Evolutionary conservation across 202 grass and related monocot species (phyloP).

Genomic region (Digitaria exilis): DNA sequence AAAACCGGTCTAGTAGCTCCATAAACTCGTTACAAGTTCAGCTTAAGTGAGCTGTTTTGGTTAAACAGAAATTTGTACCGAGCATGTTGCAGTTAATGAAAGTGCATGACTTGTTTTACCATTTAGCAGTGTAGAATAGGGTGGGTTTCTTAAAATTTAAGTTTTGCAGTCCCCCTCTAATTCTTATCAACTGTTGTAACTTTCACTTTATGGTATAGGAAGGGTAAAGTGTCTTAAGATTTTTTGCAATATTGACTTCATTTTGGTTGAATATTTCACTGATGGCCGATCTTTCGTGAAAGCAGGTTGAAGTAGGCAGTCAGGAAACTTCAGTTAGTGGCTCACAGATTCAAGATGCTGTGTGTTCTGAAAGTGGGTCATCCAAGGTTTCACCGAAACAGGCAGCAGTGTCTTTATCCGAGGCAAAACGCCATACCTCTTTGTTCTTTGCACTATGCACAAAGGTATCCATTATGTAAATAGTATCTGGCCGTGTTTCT

Average conservation of each 20-base stretch:
- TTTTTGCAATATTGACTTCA: constrained; percentile 7
- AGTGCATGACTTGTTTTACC: constrained; percentile 20
- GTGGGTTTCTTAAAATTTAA: background rate
- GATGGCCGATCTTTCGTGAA: constrained; percentile 11
- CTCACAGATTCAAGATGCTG: constrained; percentile 56
- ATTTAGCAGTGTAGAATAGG: too few relatives aligned
- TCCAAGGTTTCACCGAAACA: constrained; percentile 47
- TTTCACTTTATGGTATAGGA: background rate
- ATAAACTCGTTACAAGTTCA: constrained; percentile 13
- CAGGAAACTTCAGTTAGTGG: constrained; percentile 66
- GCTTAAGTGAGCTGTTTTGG: background rate
- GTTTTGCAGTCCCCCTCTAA: background rate
- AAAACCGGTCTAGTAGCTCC: background rate
- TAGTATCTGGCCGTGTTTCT: background rate
- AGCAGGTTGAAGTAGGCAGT: constrained; percentile 49
- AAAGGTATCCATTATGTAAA: constrained; percentile 62
- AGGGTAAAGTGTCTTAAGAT: constrained; percentile 14
- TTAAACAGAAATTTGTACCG: background rate
- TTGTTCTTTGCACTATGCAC: constrained; percentile 98
- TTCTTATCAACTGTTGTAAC: background rate
- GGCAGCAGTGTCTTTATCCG: constrained; percentile 52
- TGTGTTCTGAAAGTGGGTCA: constrained; percentile 55
- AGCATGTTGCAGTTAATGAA: background rate
- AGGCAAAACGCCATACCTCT: constrained; percentile 70
- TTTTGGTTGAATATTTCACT: constrained; percentile 28